A percentile compares a stretch with the other conserved stretches of the same genome.
These are phyloP conservation scores for Fusarium poae DNA, from an alignment of 2,329 filamentous ascomycete species.

Conservation along the genomic window DNA sequence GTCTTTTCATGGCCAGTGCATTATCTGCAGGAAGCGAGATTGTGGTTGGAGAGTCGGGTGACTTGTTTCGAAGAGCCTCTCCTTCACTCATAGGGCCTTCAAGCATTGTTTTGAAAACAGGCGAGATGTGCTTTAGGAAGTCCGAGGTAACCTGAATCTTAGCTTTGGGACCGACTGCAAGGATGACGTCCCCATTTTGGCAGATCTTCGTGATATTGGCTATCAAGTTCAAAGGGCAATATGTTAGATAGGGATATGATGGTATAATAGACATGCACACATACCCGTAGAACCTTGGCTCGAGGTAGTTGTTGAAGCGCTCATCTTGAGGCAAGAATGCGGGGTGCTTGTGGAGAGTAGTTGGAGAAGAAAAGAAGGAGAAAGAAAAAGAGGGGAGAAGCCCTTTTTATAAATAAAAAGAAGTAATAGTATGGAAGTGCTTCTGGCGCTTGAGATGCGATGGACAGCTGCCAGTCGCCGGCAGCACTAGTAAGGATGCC, in stretches of 20 bases:
- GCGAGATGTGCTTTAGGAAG: conserved; percentile 2
- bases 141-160: neutral
- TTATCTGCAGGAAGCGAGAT: neutral
- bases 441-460: neutral
- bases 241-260: neutral
- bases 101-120: conserved; percentile 9
- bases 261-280: neutral
- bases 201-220: neutral
- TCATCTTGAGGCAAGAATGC: neutral
- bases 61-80: neutral
- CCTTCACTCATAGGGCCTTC: neutral
- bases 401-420: neutral
- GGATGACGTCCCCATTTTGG: neutral
- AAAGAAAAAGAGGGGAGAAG: neutral
- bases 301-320: neutral
- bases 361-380: too few relatives aligned
- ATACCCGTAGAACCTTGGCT: neutral
- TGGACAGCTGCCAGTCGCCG: neutral
- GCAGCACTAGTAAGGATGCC: neutral
- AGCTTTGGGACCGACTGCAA: neutral
- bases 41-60: fast-evolving
- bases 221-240: neutral
- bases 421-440: neutral
- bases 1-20: fast-evolving
- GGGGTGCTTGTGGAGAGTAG: too few relatives aligned